Evolutionary conservation across 352 stramenopile genomes (phyloP).

Genomic region (Pythium inflatum): DNA sequence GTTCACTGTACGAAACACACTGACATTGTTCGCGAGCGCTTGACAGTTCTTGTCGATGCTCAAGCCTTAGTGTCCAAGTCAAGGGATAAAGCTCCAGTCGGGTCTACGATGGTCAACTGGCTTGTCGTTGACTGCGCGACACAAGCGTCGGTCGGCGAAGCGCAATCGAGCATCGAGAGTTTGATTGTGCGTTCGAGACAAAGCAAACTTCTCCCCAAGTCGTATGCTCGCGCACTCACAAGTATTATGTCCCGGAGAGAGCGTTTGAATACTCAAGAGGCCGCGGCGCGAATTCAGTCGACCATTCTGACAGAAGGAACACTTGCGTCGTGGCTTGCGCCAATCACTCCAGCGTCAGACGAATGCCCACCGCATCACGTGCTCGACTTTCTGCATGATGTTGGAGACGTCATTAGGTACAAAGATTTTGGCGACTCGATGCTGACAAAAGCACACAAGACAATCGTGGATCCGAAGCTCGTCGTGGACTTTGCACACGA

Average conservation of each 20-base stretch:
- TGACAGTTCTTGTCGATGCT: background rate
- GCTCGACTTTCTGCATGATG: background rate
- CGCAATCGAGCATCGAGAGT: background rate
- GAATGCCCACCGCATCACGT: too few species aligned
- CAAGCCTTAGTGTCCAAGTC: too few species aligned
- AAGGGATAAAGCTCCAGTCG: background rate
- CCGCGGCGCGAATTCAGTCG: background rate
- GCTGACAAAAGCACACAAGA: background rate
- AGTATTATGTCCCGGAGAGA: background rate
- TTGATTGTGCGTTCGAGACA: background rate
- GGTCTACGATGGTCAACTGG: background rate
- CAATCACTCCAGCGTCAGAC: too few species aligned
- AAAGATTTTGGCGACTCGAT: background rate
- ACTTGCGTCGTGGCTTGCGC: too few species aligned
- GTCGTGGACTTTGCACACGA: background rate
- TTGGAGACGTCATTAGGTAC: constrained; percentile 2
- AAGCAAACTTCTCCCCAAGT: background rate
- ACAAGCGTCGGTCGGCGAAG: background rate
- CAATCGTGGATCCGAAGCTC: constrained; percentile 1
- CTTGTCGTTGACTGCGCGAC: background rate
- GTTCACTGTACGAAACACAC: background rate
- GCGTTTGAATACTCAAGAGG: background rate
- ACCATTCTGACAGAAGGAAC: background rate
- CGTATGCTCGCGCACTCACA: background rate
- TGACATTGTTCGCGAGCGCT: background rate